Conservation (phyloP, 2,329 filamentous ascomycete species). For the Aspergillus fijiensis region DNA sequence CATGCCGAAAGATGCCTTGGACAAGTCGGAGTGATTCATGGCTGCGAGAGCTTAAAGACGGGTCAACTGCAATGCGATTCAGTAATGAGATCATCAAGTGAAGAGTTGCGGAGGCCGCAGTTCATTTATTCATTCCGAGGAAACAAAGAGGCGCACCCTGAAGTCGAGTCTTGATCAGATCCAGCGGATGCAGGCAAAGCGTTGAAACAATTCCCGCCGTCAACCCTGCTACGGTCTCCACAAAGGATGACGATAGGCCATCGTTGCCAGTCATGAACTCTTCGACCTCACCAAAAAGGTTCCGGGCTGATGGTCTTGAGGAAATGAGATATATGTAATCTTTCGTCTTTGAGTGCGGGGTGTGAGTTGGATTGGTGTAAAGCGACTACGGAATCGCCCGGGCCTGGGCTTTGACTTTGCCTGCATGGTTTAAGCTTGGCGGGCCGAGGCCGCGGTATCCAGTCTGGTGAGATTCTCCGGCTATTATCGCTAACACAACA, state of each 20-base stretch:
- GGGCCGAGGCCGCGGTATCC: constrained; percentile 3
- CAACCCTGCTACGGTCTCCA: constrained; percentile 88
- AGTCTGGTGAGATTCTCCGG: neutral
- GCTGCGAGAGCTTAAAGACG: constrained; percentile 45
- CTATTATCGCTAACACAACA: neutral
- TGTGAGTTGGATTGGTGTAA: neutral
- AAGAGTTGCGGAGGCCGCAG: neutral
- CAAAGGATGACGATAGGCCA: constrained; percentile 70
- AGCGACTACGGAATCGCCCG: neutral
- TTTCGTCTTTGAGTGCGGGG: neutral
- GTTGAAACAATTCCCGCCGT: constrained; percentile 85
- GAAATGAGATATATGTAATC: neutral
- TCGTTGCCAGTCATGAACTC: constrained; percentile 48
- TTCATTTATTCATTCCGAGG: no score
- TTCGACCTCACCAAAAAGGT: constrained; percentile 4
- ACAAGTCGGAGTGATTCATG: constrained; percentile 56
- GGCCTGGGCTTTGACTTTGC: neutral
- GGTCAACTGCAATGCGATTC: constrained; percentile 49
- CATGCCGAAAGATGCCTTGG: constrained; percentile 52
- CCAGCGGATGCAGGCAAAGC: constrained; percentile 83
- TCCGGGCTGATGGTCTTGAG: constrained; percentile 6
- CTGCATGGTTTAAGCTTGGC: constrained; percentile 9
- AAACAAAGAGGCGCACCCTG: constrained; percentile 63
- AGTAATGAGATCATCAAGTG: neutral
- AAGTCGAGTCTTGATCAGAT: constrained; percentile 94